Conservation (phyloP, 169 alveolate species). For the Cryptosporidium canis region DNA sequence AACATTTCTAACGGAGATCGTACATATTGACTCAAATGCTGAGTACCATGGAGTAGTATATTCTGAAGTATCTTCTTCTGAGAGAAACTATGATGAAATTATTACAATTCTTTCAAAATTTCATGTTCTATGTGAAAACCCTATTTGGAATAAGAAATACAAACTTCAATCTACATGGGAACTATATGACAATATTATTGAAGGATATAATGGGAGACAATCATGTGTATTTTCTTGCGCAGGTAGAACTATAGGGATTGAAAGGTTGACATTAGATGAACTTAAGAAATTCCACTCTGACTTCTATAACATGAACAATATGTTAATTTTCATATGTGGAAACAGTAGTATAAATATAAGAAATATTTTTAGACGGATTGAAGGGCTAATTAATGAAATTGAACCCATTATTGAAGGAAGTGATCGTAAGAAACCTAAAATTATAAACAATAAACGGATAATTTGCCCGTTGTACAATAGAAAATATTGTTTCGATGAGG, state of each 20-base stretch:
- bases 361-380: background rate
- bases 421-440: background rate
- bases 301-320: constrained; percentile 23
- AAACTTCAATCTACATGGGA: constrained; percentile 19
- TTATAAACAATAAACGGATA: background rate
- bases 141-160: background rate
- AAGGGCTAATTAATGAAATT: background rate
- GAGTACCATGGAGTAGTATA: constrained; percentile 70
- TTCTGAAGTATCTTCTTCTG: constrained; percentile 49
- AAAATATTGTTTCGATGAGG: background rate
- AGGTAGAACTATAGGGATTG: constrained; percentile 38
- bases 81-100: constrained; percentile 33
- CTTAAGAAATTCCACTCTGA: constrained; percentile 25
- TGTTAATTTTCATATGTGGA: constrained; percentile 33
- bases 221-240: constrained; percentile 15
- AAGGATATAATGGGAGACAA: background rate
- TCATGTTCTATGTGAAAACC: constrained; percentile 5
- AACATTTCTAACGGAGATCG: constrained; percentile 56
- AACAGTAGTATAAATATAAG: background rate
- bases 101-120: constrained; percentile 1
- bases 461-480: background rate
- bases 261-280: constrained; percentile 10
- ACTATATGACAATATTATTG: constrained; percentile 33
- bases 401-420: background rate
- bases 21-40: constrained; percentile 41